Evolutionary conservation across 106 monocot genomes (phyloP).

Genomic region (Dendrobium nobile): DNA sequence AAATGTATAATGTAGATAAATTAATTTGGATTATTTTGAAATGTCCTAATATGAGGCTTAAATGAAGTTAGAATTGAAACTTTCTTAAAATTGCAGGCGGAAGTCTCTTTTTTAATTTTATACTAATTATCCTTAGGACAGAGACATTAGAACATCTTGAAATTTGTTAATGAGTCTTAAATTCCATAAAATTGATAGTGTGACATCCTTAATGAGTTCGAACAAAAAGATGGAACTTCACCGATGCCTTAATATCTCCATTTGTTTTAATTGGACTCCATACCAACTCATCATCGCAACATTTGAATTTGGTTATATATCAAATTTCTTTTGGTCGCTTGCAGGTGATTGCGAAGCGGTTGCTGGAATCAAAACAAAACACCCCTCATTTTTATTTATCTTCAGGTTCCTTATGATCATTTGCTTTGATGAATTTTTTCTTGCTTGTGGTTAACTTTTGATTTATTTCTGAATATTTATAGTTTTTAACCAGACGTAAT

Average conservation of each 20-base stretch:
- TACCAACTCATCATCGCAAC: neutral
- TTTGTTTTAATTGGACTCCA: neutral
- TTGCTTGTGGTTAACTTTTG: neutral
- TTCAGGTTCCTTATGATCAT: constrained; percentile 41
- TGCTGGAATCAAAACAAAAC: constrained; percentile 89
- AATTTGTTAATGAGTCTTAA: no score
- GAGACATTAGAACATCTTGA: no score
- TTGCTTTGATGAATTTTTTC: neutral
- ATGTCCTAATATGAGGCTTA: no score
- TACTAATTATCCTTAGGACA: no score
- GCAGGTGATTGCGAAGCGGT: constrained; percentile 65
- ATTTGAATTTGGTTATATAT: neutral
- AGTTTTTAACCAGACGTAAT: constrained; percentile 57
- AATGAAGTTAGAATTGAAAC: no score
- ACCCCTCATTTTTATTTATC: constrained; percentile 90
- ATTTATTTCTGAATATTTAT: constrained; percentile 13
- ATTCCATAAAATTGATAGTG: no score
- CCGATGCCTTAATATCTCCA: neutral
- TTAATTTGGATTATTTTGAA: no score
- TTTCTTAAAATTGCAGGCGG: no score
- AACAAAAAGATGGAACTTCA: neutral
- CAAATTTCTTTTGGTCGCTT: neutral
- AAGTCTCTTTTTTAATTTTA: no score
- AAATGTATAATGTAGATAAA: no score
- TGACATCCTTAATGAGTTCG: neutral